A percentile compares a stretch with the other conserved stretches of the same genome.
These are phyloP conservation scores for Carex littledalei DNA, from an alignment of 176 grass and related monocot genomes.

Conservation along the genomic window DNA sequence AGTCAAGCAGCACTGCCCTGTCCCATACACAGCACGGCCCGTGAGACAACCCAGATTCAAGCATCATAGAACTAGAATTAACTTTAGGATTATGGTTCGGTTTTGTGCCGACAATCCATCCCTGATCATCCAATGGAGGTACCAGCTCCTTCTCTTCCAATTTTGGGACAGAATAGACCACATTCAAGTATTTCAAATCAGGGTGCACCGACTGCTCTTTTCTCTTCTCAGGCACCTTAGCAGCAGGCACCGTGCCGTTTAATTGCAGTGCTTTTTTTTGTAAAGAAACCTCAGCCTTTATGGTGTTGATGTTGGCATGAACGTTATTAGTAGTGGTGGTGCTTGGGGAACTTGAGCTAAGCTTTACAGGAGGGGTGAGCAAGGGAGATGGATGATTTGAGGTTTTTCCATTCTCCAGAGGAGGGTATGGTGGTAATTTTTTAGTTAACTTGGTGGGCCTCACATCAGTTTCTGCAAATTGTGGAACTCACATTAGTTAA, in stretches of 20 bases:
- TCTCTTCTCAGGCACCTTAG: conserved; percentile 13
- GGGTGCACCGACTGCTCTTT: conserved; percentile 5
- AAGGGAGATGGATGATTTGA: not conserved
- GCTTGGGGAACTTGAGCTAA: not conserved
- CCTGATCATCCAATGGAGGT: conserved; percentile 4
- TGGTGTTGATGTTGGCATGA: not conserved
- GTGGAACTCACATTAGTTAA: not conserved
- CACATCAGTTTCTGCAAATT: conserved; percentile 29
- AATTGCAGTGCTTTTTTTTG: conserved; percentile 1
- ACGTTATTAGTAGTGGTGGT: not conserved
- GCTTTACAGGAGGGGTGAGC: not conserved
- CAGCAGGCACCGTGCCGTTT: not conserved
- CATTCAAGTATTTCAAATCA: conserved; percentile 18
- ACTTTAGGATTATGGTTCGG: not conserved
- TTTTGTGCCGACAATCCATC: conserved; percentile 18
- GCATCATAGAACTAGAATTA: not conserved
- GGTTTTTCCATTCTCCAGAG: conserved; percentile 15
- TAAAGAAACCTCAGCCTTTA: not conserved
- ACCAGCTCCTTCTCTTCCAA: conserved; percentile 10
- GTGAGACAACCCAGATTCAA: conserved; percentile 5
- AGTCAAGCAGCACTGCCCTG: conserved; percentile 16
- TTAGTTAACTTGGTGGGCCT: conserved; percentile 22
- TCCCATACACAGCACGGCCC: conserved; percentile 6
- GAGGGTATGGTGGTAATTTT: conserved; percentile 16
- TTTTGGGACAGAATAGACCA: conserved; percentile 25